These are phyloP conservation scores for Gossypium schwendimanii DNA, from an alignment of 441 rosid species.

Conservation along the genomic window DNA sequence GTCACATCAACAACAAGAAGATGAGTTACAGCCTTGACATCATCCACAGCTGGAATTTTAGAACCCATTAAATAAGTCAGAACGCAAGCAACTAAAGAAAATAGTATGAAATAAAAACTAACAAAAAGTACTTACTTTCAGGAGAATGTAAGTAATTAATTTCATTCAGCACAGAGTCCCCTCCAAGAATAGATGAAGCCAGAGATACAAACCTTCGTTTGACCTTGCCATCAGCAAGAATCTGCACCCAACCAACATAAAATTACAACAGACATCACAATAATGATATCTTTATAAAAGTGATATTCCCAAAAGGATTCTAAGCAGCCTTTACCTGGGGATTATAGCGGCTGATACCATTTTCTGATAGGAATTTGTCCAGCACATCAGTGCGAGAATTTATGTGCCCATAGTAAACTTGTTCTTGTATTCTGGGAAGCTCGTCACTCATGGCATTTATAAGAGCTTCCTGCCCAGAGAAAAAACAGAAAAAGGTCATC, in stretches of 20 bases:
- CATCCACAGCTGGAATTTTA: slow-evolving; percentile 56
- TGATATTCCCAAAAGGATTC: background rate
- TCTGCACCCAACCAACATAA: slow-evolving; percentile 38
- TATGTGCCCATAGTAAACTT: slow-evolving; percentile 88
- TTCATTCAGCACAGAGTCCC: slow-evolving; percentile 3
- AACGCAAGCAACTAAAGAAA: slow-evolving; percentile 12
- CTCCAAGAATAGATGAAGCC: slow-evolving; percentile 50
- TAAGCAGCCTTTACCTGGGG: slow-evolving; percentile 52
- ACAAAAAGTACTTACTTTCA: slow-evolving; percentile 49
- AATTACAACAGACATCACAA: background rate
- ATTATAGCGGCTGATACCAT: slow-evolving; percentile 85
- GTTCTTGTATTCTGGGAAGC: slow-evolving; percentile 93
- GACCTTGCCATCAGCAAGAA: slow-evolving; percentile 54
- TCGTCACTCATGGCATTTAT: slow-evolving; percentile 93
- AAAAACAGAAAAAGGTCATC: slow-evolving; percentile 18
- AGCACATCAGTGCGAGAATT: slow-evolving; percentile 76
- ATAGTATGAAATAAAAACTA: background rate
- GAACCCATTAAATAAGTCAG: slow-evolving; percentile 20
- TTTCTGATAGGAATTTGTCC: slow-evolving; percentile 83
- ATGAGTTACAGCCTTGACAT: slow-evolving; percentile 93
- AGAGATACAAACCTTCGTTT: slow-evolving; percentile 69
- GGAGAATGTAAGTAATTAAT: slow-evolving; percentile 60
- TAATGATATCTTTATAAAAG: background rate
- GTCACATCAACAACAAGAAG: slow-evolving; percentile 74
- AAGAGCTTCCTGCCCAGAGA: slow-evolving; percentile 67